Evolutionary conservation across 805 yeast species (phyloP).

Genomic region (Saccharomycopsis sp.): DNA sequence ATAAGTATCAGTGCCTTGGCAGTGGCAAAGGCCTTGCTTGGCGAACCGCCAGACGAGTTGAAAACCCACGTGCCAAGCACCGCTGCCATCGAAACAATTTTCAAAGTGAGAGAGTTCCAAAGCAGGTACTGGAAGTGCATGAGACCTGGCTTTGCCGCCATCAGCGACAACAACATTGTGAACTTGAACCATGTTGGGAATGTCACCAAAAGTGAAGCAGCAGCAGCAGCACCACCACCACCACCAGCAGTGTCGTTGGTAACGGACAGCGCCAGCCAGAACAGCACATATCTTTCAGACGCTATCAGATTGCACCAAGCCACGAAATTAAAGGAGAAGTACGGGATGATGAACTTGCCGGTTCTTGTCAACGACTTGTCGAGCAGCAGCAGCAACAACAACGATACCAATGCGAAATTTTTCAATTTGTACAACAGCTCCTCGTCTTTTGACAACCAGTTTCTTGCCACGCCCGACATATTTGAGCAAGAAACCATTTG

Average conservation of each 20-base stretch:
- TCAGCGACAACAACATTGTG: slow-evolving; percentile 17
- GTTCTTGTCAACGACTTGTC: slow-evolving; percentile 35
- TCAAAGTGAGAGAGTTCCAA: slow-evolving; percentile 72
- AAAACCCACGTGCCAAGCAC: slow-evolving; percentile 56
- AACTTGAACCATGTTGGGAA: slow-evolving; percentile 4
- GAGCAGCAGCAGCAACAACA: slow-evolving; percentile 20
- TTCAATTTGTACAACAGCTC: slow-evolving; percentile 28
- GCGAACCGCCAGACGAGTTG: slow-evolving; percentile 88
- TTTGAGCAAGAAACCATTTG: slow-evolving; percentile 55
- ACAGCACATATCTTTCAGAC: slow-evolving; percentile 51
- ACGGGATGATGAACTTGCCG: slow-evolving; percentile 62
- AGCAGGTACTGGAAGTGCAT: slow-evolving; percentile 83
- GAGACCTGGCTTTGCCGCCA: slow-evolving; percentile 48
- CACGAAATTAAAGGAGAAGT: slow-evolving; percentile 41
- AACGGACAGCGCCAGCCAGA: slow-evolving; percentile 29
- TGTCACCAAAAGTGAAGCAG: too few species aligned
- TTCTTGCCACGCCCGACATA: slow-evolving; percentile 63
- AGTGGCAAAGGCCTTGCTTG: slow-evolving; percentile 82
- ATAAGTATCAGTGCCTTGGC: slow-evolving; percentile 86
- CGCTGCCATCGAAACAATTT: slow-evolving; percentile 72
- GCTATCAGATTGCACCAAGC: slow-evolving; percentile 71
- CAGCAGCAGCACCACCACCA: not conserved
- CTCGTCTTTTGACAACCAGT: slow-evolving; percentile 48
- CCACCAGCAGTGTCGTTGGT: not conserved
- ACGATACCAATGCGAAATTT: slow-evolving; percentile 12